Conservation (phyloP, 495 filamentous ascomycete genomes). For the Penicillium waksmanii region DNA sequence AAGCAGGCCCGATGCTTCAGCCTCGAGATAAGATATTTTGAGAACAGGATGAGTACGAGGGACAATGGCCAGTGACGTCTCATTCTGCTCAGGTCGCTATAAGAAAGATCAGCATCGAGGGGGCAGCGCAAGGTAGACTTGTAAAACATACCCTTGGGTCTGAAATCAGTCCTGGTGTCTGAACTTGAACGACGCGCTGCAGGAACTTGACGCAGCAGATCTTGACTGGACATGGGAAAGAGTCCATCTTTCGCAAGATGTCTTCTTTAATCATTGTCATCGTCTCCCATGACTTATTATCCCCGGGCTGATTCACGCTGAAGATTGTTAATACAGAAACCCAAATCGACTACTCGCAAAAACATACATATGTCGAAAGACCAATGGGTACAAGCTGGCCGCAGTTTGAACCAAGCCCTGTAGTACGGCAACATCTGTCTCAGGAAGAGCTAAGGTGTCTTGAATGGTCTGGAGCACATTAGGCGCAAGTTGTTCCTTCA, state of each 20-base stretch:
- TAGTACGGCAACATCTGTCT: constrained; percentile 72
- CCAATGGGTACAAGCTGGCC: constrained; percentile 87
- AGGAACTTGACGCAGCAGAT: constrained; percentile 97
- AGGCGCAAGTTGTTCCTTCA: constrained; percentile 77
- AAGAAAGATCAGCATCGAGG: constrained; percentile 30
- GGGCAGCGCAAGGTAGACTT: background rate
- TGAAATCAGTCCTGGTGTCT: constrained; percentile 79
- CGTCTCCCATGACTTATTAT: constrained; percentile 79
- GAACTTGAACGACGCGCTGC: constrained; percentile 87
- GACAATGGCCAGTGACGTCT: constrained; percentile 84
- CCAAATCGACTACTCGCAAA: background rate
- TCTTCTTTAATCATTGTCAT: constrained; percentile 88
- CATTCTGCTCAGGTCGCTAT: constrained; percentile 80
- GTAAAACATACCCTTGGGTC: constrained; percentile 76
- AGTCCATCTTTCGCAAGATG: constrained; percentile 87
- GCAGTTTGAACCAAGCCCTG: constrained; percentile 82
- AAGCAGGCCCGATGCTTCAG: constrained; percentile 85
- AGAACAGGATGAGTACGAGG: constrained; percentile 80
- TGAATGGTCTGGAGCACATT: constrained; percentile 74
- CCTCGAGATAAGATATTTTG: constrained; percentile 78
- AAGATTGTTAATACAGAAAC: constrained; percentile 35
- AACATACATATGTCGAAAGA: constrained; percentile 93
- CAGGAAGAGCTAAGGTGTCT: constrained; percentile 70
- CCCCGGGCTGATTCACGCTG: constrained; percentile 82
- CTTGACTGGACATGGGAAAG: constrained; percentile 71